Percentiles rank a stretch among this genome's conserved stretches.
Conservation (phyloP, 768 basidiomycete genomes). For the Tremella yokohamensis region DNA sequence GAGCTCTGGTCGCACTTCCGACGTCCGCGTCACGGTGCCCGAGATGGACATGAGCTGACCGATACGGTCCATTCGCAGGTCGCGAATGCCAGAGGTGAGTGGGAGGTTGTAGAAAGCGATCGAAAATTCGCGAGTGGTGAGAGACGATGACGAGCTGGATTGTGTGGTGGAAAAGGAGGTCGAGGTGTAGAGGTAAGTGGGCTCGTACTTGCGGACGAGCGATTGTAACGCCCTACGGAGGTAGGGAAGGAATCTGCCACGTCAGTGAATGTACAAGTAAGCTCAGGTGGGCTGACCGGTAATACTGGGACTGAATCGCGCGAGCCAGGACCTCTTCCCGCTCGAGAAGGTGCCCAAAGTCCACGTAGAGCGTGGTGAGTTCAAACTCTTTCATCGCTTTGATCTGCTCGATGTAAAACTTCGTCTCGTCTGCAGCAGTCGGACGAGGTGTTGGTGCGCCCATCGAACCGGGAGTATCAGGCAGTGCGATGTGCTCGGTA, state of each 20-base stretch:
- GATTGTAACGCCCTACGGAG: conserved; percentile 85
- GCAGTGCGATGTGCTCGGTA: conserved; percentile 73
- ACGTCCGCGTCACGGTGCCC: conserved; percentile 94
- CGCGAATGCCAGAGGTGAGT: conserved; percentile 88
- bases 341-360: conserved; percentile 83
- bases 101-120: conserved; percentile 94
- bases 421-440: conserved; percentile 59
- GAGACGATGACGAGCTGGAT: conserved; percentile 67
- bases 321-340: conserved; percentile 89
- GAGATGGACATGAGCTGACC: conserved; percentile 92
- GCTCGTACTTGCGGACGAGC: conserved; percentile 81
- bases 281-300: conserved; percentile 56
- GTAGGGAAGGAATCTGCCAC: conserved; percentile 73
- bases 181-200: conserved; percentile 92
- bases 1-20: conserved; percentile 93
- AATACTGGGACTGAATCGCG: conserved; percentile 91
- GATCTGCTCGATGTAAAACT: conserved; percentile 84
- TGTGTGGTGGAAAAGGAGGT: conserved; percentile 63
- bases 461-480: conserved; percentile 71
- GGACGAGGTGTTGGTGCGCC: conserved; percentile 21
- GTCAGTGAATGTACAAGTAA: not conserved
- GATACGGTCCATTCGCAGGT: conserved; percentile 86
- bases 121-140: conserved; percentile 87
- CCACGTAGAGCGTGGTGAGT: conserved; percentile 92
- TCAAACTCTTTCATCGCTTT: conserved; percentile 92